Evolutionary conservation across 768 basidiomycete species (phyloP).

Genomic region (Pulveroboletus sp.): DNA sequence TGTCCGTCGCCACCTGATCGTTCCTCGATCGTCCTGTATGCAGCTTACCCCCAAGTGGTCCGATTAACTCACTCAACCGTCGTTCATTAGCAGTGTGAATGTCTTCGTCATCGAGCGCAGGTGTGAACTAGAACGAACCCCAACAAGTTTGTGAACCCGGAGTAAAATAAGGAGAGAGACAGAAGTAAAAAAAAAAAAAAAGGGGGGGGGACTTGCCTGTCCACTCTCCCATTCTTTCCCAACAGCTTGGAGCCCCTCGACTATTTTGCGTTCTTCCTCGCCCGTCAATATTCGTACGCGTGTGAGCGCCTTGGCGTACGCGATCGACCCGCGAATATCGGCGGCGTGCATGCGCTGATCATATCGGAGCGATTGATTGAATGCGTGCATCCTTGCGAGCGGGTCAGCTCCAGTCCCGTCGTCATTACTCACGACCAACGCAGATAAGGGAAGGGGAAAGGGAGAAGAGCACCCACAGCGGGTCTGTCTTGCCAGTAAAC

Average conservation of each 20-base stretch:
- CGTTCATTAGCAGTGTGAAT: slow-evolving; percentile 99
- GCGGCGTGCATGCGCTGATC: slow-evolving; percentile 91
- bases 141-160: not conserved
- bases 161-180: too few species aligned
- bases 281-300: slow-evolving; percentile 75
- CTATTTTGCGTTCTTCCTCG: slow-evolving; percentile 69
- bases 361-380: slow-evolving; percentile 94
- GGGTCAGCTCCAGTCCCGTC: slow-evolving; percentile 1
- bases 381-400: slow-evolving; percentile 80
- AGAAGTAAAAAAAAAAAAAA: too few species aligned
- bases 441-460: not conserved
- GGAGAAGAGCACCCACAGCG: slow-evolving; percentile 7
- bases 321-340: slow-evolving; percentile 92
- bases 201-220: slow-evolving; percentile 36
- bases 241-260: slow-evolving; percentile 69
- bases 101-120: slow-evolving; percentile 90
- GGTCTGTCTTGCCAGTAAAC: slow-evolving; percentile 87
- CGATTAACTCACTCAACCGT: slow-evolving; percentile 88
- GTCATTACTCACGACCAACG: not conserved
- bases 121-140: slow-evolving; percentile 51
- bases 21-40: slow-evolving; percentile 97
- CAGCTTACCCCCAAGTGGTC: slow-evolving; percentile 88
- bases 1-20: slow-evolving; percentile 98
- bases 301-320: slow-evolving; percentile 85
- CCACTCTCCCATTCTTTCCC: slow-evolving; percentile 82